Evolutionary conservation across 1,284 basidiomycete genomes (phyloP).

Genomic region (Trametes polyzona): DNA sequence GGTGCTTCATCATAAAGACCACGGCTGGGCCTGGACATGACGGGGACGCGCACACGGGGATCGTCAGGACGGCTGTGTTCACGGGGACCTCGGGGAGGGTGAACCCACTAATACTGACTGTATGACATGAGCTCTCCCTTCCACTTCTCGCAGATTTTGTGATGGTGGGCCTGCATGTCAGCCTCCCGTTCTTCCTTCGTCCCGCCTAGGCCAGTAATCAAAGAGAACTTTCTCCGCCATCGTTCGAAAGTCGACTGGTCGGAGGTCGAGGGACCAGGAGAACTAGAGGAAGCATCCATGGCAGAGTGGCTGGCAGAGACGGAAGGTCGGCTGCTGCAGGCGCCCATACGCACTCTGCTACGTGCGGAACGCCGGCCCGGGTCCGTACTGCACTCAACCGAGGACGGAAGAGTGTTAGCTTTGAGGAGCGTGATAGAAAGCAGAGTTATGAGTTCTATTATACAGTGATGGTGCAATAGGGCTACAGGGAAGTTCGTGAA

Average conservation of each 20-base stretch:
- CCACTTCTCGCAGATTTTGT: conserved; percentile 58
- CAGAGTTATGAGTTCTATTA: too few species aligned
- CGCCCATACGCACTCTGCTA: neutral
- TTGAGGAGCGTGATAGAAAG: too few species aligned
- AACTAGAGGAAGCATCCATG: conserved; percentile 15
- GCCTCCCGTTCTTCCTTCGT: conserved; percentile 52
- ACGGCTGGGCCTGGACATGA: conserved; percentile 72
- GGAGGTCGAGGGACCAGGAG: conserved; percentile 8
- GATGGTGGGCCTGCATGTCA: conserved; percentile 46
- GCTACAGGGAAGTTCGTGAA: too few species aligned
- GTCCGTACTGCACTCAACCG: neutral
- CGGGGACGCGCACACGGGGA: neutral
- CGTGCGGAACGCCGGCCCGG: neutral
- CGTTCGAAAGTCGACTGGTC: conserved; percentile 46
- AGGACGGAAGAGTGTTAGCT: too few species aligned
- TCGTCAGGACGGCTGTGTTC: conserved; percentile 17
- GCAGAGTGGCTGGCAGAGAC: neutral
- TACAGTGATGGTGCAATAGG: too few species aligned
- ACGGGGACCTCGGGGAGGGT: conserved; percentile 7
- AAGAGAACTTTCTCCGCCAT: conserved; percentile 58
- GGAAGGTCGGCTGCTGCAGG: neutral
- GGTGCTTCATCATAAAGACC: conserved; percentile 88
- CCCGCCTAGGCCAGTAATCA: conserved; percentile 61
- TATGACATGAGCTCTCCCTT: conserved; percentile 59
- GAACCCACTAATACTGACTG: conserved; percentile 44